Evolutionary conservation across 1,284 basidiomycete species (phyloP).

Genomic region (Ceratobasidium papillatum): DNA sequence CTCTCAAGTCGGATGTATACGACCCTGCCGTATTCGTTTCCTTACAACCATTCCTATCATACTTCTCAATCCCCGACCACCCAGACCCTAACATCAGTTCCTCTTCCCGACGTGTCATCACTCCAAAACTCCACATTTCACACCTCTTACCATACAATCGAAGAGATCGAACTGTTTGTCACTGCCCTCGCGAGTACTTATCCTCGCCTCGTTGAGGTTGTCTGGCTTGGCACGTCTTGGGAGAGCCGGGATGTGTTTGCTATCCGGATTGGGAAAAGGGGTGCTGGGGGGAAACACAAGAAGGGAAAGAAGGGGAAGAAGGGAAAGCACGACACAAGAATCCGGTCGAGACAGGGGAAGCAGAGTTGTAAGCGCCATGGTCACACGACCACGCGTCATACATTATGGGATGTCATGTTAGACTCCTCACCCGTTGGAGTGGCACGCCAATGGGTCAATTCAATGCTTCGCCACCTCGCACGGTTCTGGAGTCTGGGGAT

Average conservation of each 20-base stretch:
- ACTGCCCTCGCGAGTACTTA: slow-evolving; percentile 41
- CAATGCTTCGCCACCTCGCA: background rate
- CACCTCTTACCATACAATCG: slow-evolving; percentile 37
- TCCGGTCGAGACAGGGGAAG: background rate
- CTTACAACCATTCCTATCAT: background rate
- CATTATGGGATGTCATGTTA: background rate
- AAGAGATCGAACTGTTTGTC: slow-evolving; percentile 42
- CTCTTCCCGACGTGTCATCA: slow-evolving; percentile 25
- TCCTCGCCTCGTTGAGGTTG: slow-evolving; percentile 40
- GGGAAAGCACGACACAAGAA: background rate
- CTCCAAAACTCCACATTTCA: slow-evolving; percentile 39
- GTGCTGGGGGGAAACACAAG: slow-evolving; percentile 2
- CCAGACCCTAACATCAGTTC: background rate
- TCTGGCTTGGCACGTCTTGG: slow-evolving; percentile 42
- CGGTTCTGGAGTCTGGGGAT: background rate
- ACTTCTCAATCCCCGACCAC: background rate
- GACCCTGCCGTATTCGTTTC: slow-evolving; percentile 15
- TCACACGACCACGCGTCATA: background rate
- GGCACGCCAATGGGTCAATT: background rate
- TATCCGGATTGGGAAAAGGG: slow-evolving; percentile 41
- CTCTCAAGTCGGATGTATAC: slow-evolving; percentile 32
- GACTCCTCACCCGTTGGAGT: background rate
- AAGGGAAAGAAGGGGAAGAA: slow-evolving; percentile 45
- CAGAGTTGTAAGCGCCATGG: background rate
- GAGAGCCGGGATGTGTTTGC: slow-evolving; percentile 44